Evolutionary conservation across 768 basidiomycete genomes (phyloP).

Genomic region (Suillus hirtellus): DNA sequence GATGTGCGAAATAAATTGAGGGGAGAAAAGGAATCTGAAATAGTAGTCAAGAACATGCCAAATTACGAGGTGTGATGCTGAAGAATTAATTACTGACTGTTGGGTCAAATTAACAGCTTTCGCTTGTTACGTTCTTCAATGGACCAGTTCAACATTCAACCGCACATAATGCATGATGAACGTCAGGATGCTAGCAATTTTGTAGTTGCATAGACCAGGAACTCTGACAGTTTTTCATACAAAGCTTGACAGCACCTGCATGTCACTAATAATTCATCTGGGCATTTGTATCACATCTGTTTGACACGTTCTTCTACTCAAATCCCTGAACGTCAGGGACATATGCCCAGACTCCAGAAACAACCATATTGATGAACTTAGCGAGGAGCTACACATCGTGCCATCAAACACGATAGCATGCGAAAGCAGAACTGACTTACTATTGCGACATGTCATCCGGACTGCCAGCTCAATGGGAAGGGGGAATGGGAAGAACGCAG

Average conservation of each 20-base stretch:
- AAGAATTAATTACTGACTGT: neutral
- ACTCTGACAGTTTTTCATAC: neutral
- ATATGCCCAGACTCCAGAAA: neutral
- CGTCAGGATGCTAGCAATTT: no score
- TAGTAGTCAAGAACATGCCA: neutral
- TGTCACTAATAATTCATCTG: neutral
- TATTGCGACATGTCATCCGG: neutral
- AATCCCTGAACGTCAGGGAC: neutral
- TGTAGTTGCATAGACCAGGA: no score
- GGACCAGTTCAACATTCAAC: conserved; percentile 34
- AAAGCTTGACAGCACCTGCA: neutral
- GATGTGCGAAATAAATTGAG: neutral
- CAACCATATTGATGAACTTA: neutral
- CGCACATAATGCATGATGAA: no score
- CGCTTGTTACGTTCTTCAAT: conserved; percentile 48
- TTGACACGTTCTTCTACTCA: neutral
- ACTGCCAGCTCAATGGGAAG: neutral
- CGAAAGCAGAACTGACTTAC: neutral
- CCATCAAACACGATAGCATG: neutral
- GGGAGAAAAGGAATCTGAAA: neutral
- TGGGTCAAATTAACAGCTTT: conserved; percentile 31
- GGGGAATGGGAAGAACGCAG: neutral
- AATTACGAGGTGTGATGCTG: neutral
- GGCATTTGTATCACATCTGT: neutral
- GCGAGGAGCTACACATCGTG: neutral